These are phyloP conservation scores for Scolecobasidium constrictum DNA, from an alignment of 2,329 filamentous ascomycete genomes.

Conservation along the genomic window DNA sequence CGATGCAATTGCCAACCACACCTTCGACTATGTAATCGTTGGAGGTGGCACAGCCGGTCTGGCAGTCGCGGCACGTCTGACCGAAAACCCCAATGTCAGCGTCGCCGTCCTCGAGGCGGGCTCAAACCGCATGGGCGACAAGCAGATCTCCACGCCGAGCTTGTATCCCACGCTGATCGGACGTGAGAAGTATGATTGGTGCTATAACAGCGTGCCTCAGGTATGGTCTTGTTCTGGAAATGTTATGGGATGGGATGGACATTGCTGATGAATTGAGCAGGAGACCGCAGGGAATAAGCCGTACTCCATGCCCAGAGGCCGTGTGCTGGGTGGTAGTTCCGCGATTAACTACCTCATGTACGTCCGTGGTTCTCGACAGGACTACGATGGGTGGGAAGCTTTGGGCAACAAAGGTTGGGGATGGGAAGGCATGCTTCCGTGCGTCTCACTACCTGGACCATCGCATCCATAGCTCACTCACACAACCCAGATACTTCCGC, in stretches of 20 bases:
- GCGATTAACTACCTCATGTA: constrained; percentile 17
- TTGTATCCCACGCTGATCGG: constrained; percentile 1
- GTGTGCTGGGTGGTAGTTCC: constrained; percentile 15
- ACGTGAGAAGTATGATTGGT: constrained; percentile 17
- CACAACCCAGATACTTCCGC: constrained; percentile 15
- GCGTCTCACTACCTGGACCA: no score
- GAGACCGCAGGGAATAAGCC: background rate
- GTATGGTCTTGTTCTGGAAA: background rate
- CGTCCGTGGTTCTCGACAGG: constrained; percentile 31
- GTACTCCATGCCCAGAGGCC: background rate
- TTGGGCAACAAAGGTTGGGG: constrained; percentile 4
- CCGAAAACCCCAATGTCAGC: constrained; percentile 11
- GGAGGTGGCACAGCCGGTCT: constrained; percentile 5
- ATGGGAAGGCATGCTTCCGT: constrained; percentile 1
- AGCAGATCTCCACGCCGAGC: constrained; percentile 3
- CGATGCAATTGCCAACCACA: background rate
- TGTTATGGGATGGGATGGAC: background rate
- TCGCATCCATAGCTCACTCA: no score
- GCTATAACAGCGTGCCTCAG: constrained; percentile 3
- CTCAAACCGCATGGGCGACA: constrained; percentile 11
- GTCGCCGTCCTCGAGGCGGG: constrained; percentile 9
- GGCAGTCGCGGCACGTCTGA: background rate
- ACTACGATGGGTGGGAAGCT: constrained; percentile 35
- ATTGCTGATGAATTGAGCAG: background rate
- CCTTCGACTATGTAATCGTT: background rate